Conservation (phyloP, 306 rosid genomes). For the Senna siamea region DNA sequence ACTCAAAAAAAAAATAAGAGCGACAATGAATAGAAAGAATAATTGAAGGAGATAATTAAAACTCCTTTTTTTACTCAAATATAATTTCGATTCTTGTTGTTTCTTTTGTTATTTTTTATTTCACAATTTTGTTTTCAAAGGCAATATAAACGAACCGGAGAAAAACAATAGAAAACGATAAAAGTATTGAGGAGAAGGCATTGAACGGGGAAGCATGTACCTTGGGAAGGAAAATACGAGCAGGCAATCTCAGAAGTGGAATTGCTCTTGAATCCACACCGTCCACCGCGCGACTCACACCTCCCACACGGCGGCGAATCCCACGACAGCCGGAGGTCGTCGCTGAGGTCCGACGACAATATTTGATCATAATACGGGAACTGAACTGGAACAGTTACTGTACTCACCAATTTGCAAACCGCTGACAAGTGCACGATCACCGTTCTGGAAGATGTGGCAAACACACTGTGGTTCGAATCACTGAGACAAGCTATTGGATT, state of each 20-base stretch:
- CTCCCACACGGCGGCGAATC: constrained; percentile 59
- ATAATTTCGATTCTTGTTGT: too few relatives aligned
- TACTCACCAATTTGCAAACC: constrained; percentile 42
- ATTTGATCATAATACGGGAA: constrained; percentile 40
- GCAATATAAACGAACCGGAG: background rate
- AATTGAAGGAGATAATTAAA: too few relatives aligned
- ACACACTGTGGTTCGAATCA: constrained; percentile 40
- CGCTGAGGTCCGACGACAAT: constrained; percentile 47
- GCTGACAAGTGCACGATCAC: constrained; percentile 37
- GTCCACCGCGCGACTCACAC: constrained; percentile 65
- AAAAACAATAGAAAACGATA: background rate
- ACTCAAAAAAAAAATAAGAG: too few relatives aligned
- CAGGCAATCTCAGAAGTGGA: constrained; percentile 51
- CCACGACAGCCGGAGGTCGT: constrained; percentile 61
- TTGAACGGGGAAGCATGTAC: constrained; percentile 30
- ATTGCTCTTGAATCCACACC: constrained; percentile 51
- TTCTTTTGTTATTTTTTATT: too few relatives aligned
- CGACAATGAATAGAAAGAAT: too few relatives aligned
- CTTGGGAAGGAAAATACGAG: constrained; percentile 46
- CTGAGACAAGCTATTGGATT: constrained; percentile 66
- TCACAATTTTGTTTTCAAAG: too few relatives aligned
- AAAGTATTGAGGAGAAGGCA: background rate
- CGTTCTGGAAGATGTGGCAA: constrained; percentile 53
- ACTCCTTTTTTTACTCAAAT: too few relatives aligned
- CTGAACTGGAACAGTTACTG: constrained; percentile 55